Conservation (phyloP, 1,284 basidiomycete species). For the Crucibulum parvulum region DNA sequence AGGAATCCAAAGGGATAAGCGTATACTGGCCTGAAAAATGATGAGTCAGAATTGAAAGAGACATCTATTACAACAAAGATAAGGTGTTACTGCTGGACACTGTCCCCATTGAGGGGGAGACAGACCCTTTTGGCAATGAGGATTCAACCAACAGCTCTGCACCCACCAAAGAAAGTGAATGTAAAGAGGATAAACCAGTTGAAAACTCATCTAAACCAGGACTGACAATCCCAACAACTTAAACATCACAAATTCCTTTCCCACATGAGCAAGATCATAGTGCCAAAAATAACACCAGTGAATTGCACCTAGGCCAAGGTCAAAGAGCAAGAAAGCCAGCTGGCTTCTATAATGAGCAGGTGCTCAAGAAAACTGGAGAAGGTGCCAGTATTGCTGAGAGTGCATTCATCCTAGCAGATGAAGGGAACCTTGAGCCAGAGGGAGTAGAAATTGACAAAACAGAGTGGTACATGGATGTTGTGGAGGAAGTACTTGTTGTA, state of each 20-base stretch:
- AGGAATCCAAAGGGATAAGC: slow-evolving; percentile 31
- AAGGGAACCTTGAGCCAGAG: neutral
- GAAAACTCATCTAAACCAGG: no score
- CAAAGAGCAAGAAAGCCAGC: no score
- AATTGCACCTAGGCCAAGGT: no score
- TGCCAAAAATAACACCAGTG: no score
- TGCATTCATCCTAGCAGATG: no score
- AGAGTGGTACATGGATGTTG: neutral
- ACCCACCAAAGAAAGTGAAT: no score
- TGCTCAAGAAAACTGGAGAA: neutral
- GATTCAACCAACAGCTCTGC: neutral
- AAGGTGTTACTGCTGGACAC: slow-evolving; percentile 8
- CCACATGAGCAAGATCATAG: no score
- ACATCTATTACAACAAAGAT: slow-evolving; percentile 32
- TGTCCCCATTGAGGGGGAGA: slow-evolving; percentile 32
- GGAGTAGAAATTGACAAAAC: neutral
- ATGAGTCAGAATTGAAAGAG: slow-evolving; percentile 35
- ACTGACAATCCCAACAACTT: no score
- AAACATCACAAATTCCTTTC: no score
- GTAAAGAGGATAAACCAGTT: no score
- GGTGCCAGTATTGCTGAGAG: no score
- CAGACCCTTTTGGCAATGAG: slow-evolving; percentile 2
- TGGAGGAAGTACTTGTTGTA: neutral
- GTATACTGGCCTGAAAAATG: slow-evolving; percentile 42
- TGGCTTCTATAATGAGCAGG: no score